Base-by-base conservation (phyloP, 2,329 filamentous ascomycete genomes). In the Colletotrichum coccodes region DNA sequence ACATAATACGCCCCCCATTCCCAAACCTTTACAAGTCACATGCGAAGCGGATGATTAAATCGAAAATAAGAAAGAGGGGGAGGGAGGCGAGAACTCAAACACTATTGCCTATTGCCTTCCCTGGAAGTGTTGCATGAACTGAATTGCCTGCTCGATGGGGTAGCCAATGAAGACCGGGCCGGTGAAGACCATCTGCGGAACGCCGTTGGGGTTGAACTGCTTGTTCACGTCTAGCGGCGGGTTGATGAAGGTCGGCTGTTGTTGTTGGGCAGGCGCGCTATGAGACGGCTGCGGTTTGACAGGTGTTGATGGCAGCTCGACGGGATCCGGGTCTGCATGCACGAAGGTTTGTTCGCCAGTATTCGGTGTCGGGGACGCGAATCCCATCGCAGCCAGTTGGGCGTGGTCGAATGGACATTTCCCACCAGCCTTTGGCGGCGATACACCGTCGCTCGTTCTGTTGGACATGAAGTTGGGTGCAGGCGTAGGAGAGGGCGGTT, bases 151-250 rank as follows among this genome's bases (percentile, higher is more conserved):
- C 68, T 97, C 93, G 70, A 94, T 88, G 11, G 92, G 90, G 75
- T 97, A 98, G 0, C 95, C 95, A 74, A 98, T 94, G 76, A 98
- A 98, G 0, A 98, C 94, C 0, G 95, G 95, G 0, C 95, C 95
- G 9, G 93, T 97, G 76, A 98, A 97, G 0, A 97, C 85, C 88
- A 98, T 92, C 73, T 92, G 91, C 11, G 93, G 88, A 7, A 57
- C 26, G 11, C 73, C 72, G 11, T 73, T 76, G 44, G 71, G 70
- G 6, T 16, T 34, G 34, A 72, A 72, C 60, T 74, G 75, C 72
- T 82, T 78, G 54, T 75, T 59, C 42, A 79, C 70, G 61, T 78
- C 75, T 46, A 66, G 71, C 44, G 77, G 71, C 2, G 84, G 77
- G 71, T 86, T 86, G 73, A 90, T 79, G 64, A 90, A 89, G 1